Evolutionary conservation across 164 flowering plant genomes (phyloP).

Genomic region (Vitis riparia): DNA sequence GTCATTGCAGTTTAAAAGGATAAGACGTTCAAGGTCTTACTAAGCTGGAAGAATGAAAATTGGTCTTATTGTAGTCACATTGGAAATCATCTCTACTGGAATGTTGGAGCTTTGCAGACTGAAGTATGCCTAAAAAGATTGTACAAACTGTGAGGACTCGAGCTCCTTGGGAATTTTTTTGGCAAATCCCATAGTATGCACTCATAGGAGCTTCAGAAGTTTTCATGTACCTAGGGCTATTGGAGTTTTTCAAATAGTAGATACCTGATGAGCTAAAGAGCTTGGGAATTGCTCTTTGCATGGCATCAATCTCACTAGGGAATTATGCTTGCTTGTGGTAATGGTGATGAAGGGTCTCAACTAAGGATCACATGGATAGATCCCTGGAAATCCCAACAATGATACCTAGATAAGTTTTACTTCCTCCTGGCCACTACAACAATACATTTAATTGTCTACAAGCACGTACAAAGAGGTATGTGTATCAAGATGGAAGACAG

Average conservation of each 20-base stretch:
- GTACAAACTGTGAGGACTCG: constrained; percentile 58
- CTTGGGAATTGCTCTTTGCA: constrained; percentile 92
- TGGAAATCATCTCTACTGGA: constrained; percentile 84
- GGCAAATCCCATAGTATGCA: constrained; percentile 91
- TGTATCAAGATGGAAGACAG: constrained; percentile 47
- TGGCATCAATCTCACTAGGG: constrained; percentile 91
- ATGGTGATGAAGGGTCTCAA: constrained; percentile 78
- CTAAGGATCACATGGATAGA: constrained; percentile 71
- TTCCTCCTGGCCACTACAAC: constrained; percentile 74
- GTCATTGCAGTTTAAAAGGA: constrained; percentile 28
- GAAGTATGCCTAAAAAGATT: constrained; percentile 52
- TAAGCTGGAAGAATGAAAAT: constrained; percentile 83
- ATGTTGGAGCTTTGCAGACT: constrained; percentile 70
- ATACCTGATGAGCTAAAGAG: constrained; percentile 90
- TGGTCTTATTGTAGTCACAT: constrained; percentile 71
- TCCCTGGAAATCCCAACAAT: constrained; percentile 81
- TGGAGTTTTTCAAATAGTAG: constrained; percentile 90
- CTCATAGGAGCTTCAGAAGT: constrained; percentile 91
- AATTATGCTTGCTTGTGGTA: constrained; percentile 72
- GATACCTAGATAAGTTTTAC: constrained; percentile 86
- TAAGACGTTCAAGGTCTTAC: constrained; percentile 48
- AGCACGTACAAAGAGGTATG: constrained; percentile 72
- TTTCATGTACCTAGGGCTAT: constrained; percentile 91
- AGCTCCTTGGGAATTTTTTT: constrained; percentile 80
- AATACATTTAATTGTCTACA: constrained; percentile 55